Percentiles rank a stretch among this genome's conserved stretches.
Evolutionary conservation across 768 basidiomycete species (phyloP).

Genomic region (Pholiota conissans): DNA sequence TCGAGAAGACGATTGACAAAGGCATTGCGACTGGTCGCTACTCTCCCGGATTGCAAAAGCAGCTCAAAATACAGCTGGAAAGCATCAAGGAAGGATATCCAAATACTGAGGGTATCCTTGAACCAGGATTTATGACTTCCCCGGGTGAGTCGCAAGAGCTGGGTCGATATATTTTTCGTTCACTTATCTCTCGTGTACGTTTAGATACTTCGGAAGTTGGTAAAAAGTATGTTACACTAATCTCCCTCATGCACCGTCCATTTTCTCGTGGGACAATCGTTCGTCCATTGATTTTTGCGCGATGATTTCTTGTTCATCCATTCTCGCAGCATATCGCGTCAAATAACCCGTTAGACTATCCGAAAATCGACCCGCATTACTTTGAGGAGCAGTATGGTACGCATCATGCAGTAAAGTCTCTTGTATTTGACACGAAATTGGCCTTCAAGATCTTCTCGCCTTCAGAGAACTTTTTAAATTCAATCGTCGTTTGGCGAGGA

Average conservation of each 20-base stretch:
- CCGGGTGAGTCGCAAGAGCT: constrained; percentile 4
- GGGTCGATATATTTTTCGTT: too few relatives aligned
- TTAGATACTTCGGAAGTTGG: neutral
- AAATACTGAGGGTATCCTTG: neutral
- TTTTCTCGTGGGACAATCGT: neutral
- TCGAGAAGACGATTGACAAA: neutral
- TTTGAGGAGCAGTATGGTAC: neutral
- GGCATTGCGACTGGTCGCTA: neutral
- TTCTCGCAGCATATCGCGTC: neutral
- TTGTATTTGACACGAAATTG: too few relatives aligned
- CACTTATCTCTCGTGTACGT: too few relatives aligned
- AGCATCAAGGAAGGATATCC: constrained; percentile 1
- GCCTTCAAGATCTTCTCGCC: neutral
- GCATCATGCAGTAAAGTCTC: too few relatives aligned
- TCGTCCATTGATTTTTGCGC: neutral
- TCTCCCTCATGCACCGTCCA: neutral
- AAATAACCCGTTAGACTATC: neutral
- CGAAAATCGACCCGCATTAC: neutral
- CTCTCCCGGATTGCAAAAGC: constrained; percentile 8
- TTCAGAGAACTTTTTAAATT: neutral
- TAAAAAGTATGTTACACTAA: neutral
- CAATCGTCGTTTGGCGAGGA: neutral
- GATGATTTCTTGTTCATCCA: too few relatives aligned
- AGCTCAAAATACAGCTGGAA: constrained; percentile 4
- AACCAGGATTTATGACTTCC: neutral